Evolutionary conservation across 805 yeast genomes (phyloP).

Genomic region (Candida chauliodis): DNA sequence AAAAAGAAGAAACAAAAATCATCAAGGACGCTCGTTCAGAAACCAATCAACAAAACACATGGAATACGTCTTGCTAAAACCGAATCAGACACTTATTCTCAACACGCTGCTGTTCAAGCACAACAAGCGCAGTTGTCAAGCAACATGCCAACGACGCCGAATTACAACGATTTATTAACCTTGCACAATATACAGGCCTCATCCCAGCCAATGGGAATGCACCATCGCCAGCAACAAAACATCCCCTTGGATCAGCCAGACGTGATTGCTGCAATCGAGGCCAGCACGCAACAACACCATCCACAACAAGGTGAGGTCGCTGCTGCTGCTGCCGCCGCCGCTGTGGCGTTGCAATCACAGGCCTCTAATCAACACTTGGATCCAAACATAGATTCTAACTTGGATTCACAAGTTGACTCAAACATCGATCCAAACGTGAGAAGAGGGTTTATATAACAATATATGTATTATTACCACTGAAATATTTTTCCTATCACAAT

Average conservation of each 20-base stretch:
- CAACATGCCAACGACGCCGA: neutral
- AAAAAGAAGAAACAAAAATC: constrained; percentile 39
- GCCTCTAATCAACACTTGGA: constrained; percentile 28
- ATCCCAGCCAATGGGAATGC: too few relatives aligned
- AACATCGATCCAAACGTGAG: constrained; percentile 12
- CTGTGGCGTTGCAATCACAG: constrained; percentile 23
- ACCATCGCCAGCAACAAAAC: constrained; percentile 2
- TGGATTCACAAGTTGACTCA: constrained; percentile 39
- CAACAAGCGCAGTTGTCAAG: constrained; percentile 7
- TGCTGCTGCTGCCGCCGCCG: constrained; percentile 26
- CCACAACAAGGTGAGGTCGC: constrained; percentile 8
- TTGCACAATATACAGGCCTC: constrained; percentile 5
- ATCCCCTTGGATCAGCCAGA: constrained; percentile 8
- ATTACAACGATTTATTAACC: constrained; percentile 1
- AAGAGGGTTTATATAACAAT: constrained; percentile 1
- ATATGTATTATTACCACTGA: too few relatives aligned
- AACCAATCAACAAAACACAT: constrained; percentile 29
- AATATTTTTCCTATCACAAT: too few relatives aligned
- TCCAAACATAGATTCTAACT: constrained; percentile 43
- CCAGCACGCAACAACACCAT: constrained; percentile 4
- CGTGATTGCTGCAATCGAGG: constrained; percentile 8
- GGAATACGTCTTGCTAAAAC: too few relatives aligned
- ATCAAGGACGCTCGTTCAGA: constrained; percentile 41
- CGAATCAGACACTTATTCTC: constrained; percentile 6
- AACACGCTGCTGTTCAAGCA: constrained; percentile 4